Evolutionary conservation across 495 filamentous ascomycete species (phyloP).

Genomic region (Podospora australis): DNA sequence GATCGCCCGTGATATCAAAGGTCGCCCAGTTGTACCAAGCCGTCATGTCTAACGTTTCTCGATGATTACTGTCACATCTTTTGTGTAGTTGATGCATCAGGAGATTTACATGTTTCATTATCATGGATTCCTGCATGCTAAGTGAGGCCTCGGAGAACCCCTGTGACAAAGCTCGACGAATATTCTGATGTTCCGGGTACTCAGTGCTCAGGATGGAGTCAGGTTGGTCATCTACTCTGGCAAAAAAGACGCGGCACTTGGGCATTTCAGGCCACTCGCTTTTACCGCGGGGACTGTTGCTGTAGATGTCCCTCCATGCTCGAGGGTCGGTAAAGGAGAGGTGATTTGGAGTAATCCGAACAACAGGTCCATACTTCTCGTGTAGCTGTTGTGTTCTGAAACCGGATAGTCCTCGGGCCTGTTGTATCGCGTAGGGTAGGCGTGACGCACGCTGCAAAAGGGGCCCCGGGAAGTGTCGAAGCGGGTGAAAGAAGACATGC

Average conservation of each 20-base stretch:
- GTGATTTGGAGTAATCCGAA: conserved; percentile 51
- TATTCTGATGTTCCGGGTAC: conserved; percentile 30
- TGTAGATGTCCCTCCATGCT: conserved; percentile 57
- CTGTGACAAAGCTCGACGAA: conserved; percentile 40
- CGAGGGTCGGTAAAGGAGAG: conserved; percentile 47
- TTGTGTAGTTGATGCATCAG: conserved; percentile 32
- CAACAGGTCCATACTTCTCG: conserved; percentile 44
- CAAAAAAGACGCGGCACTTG: conserved; percentile 29
- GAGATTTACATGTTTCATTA: conserved; percentile 32
- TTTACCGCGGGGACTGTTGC: conserved; percentile 16
- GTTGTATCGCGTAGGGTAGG: conserved; percentile 25
- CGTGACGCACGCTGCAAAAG: conserved; percentile 32
- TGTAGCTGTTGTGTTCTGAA: conserved; percentile 29
- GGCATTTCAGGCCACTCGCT: conserved; percentile 18
- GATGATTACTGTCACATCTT: too few relatives aligned
- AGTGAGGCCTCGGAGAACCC: conserved; percentile 45
- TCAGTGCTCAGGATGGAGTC: conserved; percentile 22
- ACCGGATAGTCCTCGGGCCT: conserved; percentile 9
- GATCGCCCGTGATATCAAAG: conserved; percentile 53
- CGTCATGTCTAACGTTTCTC: conserved; percentile 29
- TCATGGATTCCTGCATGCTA: conserved; percentile 31
- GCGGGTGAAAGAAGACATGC: conserved; percentile 50
- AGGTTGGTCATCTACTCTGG: neutral
- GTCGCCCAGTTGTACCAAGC: conserved; percentile 50
- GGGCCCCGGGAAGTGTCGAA: conserved; percentile 48